These are phyloP conservation scores for Cyathus striatus DNA, from an alignment of 768 basidiomycete genomes.

Conservation along the genomic window DNA sequence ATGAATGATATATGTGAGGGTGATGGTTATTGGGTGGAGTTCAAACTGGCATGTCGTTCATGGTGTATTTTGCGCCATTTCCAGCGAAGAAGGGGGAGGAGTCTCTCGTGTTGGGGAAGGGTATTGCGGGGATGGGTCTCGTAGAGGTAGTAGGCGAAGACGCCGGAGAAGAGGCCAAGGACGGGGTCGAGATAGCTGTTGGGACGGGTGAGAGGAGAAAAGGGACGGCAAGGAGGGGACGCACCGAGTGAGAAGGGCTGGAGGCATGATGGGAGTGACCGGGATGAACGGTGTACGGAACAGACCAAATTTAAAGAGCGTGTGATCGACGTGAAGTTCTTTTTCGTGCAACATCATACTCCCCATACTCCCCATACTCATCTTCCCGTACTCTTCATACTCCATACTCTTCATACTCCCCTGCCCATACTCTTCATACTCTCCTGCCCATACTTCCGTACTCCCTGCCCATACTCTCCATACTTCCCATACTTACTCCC, in stretches of 20 bases:
- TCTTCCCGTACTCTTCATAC: not conserved
- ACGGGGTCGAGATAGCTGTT: constrained; percentile 63
- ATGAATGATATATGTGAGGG: not conserved
- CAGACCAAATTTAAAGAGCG: no score
- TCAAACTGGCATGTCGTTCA: constrained; percentile 21
- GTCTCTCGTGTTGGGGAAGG: constrained; percentile 46
- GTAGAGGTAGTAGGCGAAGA: constrained; percentile 74
- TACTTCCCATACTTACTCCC: no score
- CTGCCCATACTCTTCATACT: constrained; percentile 3
- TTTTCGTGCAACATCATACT: not conserved
- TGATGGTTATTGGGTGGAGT: constrained; percentile 14
- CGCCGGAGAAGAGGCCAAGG: constrained; percentile 73
- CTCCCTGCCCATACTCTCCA: no score
- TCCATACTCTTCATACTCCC: not conserved
- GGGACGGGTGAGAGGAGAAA: constrained; percentile 5
- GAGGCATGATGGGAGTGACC: constrained; percentile 29
- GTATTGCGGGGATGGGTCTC: constrained; percentile 77
- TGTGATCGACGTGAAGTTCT: constrained; percentile 5
- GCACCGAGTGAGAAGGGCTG: constrained; percentile 51
- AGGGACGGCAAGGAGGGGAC: constrained; percentile 5
- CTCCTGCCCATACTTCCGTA: no score
- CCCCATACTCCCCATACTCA: not conserved
- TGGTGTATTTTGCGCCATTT: constrained; percentile 52
- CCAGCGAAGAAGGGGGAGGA: constrained; percentile 57
- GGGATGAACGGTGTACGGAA: not conserved